Percentiles rank a stretch among this genome's conserved stretches.
Evolutionary conservation across 176 grass and related monocot species (phyloP).

Genomic region (Saccharum spontaneum): DNA sequence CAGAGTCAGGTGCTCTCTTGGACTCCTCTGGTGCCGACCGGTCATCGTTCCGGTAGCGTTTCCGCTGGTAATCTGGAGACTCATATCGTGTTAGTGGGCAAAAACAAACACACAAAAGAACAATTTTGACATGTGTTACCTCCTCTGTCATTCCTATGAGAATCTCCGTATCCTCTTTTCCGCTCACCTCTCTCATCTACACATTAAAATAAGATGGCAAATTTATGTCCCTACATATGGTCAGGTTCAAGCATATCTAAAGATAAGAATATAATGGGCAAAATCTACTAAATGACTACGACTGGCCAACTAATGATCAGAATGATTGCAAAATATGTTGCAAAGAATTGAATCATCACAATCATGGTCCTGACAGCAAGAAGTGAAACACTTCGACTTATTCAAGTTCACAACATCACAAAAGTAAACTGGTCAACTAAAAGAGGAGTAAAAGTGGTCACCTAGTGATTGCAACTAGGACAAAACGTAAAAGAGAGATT

Average conservation of each 20-base stretch:
- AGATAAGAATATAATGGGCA: background rate
- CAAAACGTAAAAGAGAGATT: slow-evolving; percentile 14
- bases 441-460: background rate
- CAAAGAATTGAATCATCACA: background rate
- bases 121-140: slow-evolving; percentile 29
- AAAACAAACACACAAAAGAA: background rate
- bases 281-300: background rate
- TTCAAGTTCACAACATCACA: background rate
- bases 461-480: background rate
- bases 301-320: background rate
- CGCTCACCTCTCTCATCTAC: slow-evolving; percentile 75
- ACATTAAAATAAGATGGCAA: slow-evolving; percentile 9
- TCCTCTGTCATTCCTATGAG: slow-evolving; percentile 75
- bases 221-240: background rate
- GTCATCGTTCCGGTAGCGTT: slow-evolving; percentile 64
- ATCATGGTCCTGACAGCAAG: background rate
- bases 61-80: slow-evolving; percentile 71
- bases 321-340: background rate
- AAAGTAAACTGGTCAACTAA: background rate
- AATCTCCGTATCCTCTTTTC: slow-evolving; percentile 68
- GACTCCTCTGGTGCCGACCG: slow-evolving; percentile 24
- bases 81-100: background rate
- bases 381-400: background rate
- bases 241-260: background rate
- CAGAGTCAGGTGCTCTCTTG: slow-evolving; percentile 62